Evolutionary conservation across 164 flowering plant species (phyloP).

Genomic region (Liquidambar formosana): DNA sequence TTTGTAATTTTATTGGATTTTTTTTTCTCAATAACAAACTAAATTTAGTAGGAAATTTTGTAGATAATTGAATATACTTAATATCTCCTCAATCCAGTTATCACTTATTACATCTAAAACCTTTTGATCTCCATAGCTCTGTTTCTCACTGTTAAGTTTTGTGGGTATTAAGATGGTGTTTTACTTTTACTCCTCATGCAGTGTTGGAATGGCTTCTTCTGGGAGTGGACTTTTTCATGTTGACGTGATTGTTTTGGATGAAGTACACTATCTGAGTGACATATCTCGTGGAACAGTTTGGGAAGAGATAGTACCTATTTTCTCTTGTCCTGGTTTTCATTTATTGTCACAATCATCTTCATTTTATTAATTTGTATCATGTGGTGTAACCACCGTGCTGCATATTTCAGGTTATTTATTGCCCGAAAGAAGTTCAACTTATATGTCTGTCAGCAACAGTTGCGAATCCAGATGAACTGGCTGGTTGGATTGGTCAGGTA

Average conservation of each 20-base stretch:
- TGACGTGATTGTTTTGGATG: constrained; percentile 92
- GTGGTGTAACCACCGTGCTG: constrained; percentile 4
- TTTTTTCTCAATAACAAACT: no score
- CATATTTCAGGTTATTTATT: constrained; percentile 78
- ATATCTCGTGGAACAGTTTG: constrained; percentile 97
- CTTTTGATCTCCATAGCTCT: no score
- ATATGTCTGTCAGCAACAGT: constrained; percentile 95
- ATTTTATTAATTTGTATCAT: no score
- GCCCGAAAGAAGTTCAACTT: constrained; percentile 93
- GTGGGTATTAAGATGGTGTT: constrained; percentile 2
- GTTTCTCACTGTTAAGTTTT: neutral
- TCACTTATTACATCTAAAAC: neutral
- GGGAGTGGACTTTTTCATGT: constrained; percentile 75
- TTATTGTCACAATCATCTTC: neutral
- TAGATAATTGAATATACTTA: no score
- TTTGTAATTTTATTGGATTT: no score
- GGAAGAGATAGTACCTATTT: constrained; percentile 86
- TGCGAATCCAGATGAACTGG: constrained; percentile 93
- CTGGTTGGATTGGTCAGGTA: constrained; percentile 98
- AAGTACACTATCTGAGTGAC: constrained; percentile 95
- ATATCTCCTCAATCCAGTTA: no score
- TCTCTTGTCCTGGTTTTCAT: neutral
- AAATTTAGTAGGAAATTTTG: no score
- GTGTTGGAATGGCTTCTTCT: constrained; percentile 79
- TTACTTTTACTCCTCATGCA: constrained; percentile 35